These are phyloP conservation scores for baker's yeast (Saccharomyces cerevisiae) DNA, from an alignment of 805 yeast genomes.

Conservation along the genomic window DNA sequence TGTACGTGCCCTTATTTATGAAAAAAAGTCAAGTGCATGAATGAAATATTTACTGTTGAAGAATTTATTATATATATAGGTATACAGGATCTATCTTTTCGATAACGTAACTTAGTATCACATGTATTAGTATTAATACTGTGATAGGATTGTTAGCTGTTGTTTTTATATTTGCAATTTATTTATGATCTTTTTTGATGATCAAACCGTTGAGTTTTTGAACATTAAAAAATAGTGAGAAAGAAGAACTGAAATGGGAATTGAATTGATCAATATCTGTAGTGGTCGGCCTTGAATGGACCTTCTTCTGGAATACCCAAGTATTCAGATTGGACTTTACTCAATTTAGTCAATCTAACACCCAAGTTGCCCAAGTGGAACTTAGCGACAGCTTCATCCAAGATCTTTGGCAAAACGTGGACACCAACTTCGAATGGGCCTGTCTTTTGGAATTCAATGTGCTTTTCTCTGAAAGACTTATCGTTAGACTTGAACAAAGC, in stretches of 20 bases:
- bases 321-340: constrained; percentile 83
- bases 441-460: constrained; percentile 84
- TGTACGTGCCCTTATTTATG: not conserved
- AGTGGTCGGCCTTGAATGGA: constrained; percentile 96
- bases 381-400: constrained; percentile 97
- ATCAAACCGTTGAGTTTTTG: constrained; percentile 19
- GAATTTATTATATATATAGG: constrained; percentile 10
- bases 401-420: constrained; percentile 92
- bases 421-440: constrained; percentile 90
- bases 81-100: not conserved
- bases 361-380: constrained; percentile 93
- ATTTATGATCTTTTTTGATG: constrained; percentile 4
- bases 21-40: not conserved
- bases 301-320: constrained; percentile 86
- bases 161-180: not conserved
- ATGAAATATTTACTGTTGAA: constrained; percentile 18
- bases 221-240: constrained; percentile 2
- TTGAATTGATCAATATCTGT: constrained; percentile 68
- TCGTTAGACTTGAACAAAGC: constrained; percentile 90
- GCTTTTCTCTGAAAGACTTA: constrained; percentile 65
- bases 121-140: constrained; percentile 1
- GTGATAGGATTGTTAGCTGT: not conserved
- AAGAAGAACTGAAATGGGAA: constrained; percentile 1
- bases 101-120: not conserved
- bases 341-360: constrained; percentile 72